Base-by-base conservation (phyloP, 768 basidiomycete species). In the Omphalotus guepiniiformis region DNA sequence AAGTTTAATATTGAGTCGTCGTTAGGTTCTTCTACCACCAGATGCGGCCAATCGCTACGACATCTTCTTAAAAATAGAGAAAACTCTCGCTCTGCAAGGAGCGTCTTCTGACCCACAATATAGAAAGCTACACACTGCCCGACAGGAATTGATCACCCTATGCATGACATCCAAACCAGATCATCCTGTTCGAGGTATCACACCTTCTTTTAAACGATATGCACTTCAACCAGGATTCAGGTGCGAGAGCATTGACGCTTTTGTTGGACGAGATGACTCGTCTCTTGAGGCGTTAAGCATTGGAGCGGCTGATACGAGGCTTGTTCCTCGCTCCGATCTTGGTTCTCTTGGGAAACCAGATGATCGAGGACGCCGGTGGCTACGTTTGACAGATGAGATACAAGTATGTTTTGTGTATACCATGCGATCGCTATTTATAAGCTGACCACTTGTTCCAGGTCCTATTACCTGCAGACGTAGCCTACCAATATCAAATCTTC, bases 211-310 rank as follows among this genome's bases (percentile, higher is more conserved):
- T 8, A 11, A 26, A 23, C 44, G 44, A 22, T 46, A 36, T 36
- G 44, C 44, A 22, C 44, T 46, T 16, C 34, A 46, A 18, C 44
- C 44, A 46, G 44, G 44, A n/a, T 46, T 46, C 30, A 37, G 18
- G 35, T 46, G 44, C 44, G 26, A 9, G 8, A 26, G 6, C 16
- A 36, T 46, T 26, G 44, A 46, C 29, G 23, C 35, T 25, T 36
- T 37, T 26, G 21, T 46, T 6, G 32, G 34, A n/a, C 21, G 18
- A 16, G 44, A 46, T n/a, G 35, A 25, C 22, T 21, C 9, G 6
- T 12, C 7, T 21, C 21, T 26, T 16, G 35, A n/a, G 12, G 18
- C 22, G 16, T 26, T 19, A 3, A 36, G n/a, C 21, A 26, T 37
- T 32, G n/a, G 34, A 13, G 28, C 44, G 11, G 35, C 38, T 13